Base-by-base conservation (phyloP, 805 yeast genomes). In the Middelhovenomyces tepae region DNA sequence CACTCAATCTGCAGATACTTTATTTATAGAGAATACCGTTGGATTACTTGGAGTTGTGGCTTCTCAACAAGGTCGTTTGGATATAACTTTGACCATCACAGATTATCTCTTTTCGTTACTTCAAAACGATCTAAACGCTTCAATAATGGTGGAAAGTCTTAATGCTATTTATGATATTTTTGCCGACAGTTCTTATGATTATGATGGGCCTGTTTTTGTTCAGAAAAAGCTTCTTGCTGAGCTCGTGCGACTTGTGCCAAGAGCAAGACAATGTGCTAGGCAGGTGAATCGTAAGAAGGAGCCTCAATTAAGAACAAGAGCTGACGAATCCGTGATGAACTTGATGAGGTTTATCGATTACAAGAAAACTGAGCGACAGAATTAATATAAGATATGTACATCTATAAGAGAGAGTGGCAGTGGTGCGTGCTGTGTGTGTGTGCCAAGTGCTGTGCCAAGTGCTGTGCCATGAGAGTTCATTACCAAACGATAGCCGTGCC, bases 291-390 rank as follows among this genome's bases (percentile, higher is more conserved):
- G 75, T 52, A 73, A 78, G 41, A 70, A 67, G 40, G 56, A 71
- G 38, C 58, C 67, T 1, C 71, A 60, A 27, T 62, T 82, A 45
- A 78, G 83, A 53, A 61, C 55, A 13, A 67, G 65, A 42, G 82
- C 78, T 22, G 81, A 76, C 33, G 91, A 81, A 38, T 74, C 79
- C 1, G 62, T 73, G 45, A 53, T 57, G 28, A 86, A 83, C 44
- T 58, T 89, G 44, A 74, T 69, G 9, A 64, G 94, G 39, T 89
- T 91, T 53, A 73, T 89, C 35, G 71, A 70, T 36, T 89, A 89
- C 59, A 89, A 91, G 47, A 54, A 54, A 32, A 54, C 55, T 18
- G 81, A 75, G 48, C 44, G 48, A 31, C 27, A 27, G 24, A n/a
- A n/a, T n/a, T n/a, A n/a, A n/a, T n/a, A n/a, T n/a, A n/a, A n/a